Conservation (phyloP, 306 rosid genomes). For the Potentilla sterilis region DNA sequence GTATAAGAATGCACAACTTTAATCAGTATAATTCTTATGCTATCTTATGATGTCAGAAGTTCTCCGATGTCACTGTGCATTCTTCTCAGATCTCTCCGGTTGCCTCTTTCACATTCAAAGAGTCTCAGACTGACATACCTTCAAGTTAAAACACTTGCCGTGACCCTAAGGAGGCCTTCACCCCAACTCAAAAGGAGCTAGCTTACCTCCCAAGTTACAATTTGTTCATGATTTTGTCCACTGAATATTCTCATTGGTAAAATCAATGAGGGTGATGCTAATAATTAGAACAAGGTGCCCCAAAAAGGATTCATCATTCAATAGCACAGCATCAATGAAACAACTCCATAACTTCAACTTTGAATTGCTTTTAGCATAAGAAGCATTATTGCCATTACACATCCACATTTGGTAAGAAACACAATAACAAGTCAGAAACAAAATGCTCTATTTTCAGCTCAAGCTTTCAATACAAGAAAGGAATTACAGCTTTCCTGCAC, state of each 20-base stretch:
- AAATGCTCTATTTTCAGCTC: neutral
- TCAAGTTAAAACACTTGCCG: too few species aligned
- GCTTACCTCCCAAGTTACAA: too few species aligned
- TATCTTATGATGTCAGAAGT: neutral
- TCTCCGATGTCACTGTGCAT: neutral
- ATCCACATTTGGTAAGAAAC: neutral
- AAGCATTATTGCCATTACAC: neutral
- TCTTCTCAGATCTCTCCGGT: neutral
- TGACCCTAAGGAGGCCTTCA: neutral
- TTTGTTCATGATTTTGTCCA: neutral
- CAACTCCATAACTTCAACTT: neutral
- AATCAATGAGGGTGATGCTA: neutral
- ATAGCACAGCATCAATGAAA: neutral
- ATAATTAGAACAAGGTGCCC: neutral
- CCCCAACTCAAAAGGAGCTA: neutral
- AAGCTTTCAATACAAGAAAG: constrained; percentile 58
- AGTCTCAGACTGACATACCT: too few species aligned
- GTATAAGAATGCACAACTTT: neutral
- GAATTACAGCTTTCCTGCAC: constrained; percentile 64
- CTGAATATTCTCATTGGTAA: neutral
- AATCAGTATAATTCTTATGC: neutral
- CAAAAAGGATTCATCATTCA: neutral
- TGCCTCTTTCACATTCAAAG: neutral
- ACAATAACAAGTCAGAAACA: neutral
- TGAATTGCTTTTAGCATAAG: neutral